Base-by-base conservation (phyloP, 345 rosid genomes). In the Eutrema heterophyllum region DNA sequence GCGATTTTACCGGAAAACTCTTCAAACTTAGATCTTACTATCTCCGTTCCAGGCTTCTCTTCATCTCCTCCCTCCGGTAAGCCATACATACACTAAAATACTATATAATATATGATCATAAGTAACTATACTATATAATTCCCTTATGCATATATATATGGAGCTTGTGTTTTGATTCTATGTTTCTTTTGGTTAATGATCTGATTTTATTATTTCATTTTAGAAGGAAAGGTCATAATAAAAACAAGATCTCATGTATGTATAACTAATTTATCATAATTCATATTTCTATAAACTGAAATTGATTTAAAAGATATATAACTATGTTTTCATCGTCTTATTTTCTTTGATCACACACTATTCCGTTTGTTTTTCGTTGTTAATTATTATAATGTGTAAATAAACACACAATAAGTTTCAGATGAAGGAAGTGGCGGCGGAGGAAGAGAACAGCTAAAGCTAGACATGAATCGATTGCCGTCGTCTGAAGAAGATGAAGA, bases 21-120 rank as follows among this genome's bases (percentile, higher is more conserved):
- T 60, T 87, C 97, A 9, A 81, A 85, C 86, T 83, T 94, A 81
- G 97, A 91, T 75, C 84, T 94, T 79, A 84, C 90, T 40, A 91
- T 94, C 44, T 91, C 94, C 24, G 87, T 89, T 64, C 87, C 89
- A 7, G 97, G 97, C 71, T 87, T 91, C 84, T 81, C 89, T 75
- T 77, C 88, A 15, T 81, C 94, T 4, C 84, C 85, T 60, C 81
- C 86, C 75, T 80, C 90, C 12, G 93, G 91, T 87, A 75, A 48
- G 30, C 65, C 29, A 46, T 4, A 44, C 24, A 71, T 43, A 52
- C 32, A 70, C 30, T 14, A 32, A 9, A 0, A 29, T 38, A 21
- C 7, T 35, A 55, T 29, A 2, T 46, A 1, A 27, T 13, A 62
- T 36, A 52, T 59, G 49, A 50, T 68, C 39, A 75, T 33, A 21